Evolutionary conservation across 306 rosid species (phyloP), one percentile per base, ranked within the genome.

Genomic region (Quercus cerris): DNA sequence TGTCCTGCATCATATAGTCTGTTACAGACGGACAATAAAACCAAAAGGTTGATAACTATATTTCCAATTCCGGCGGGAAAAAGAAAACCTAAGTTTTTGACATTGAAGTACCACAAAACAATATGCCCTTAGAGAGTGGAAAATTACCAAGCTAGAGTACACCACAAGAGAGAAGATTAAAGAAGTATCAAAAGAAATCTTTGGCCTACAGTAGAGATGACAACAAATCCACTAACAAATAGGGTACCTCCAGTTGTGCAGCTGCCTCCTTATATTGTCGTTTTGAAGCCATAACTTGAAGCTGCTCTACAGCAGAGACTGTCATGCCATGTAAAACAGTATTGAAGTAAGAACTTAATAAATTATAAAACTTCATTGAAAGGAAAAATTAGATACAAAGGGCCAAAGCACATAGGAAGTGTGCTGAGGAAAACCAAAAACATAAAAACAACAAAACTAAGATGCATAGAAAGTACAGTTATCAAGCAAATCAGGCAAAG

Each of bases 291-390:
- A 95, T 90, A 51, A 91, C 90, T 88, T 95, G 99, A 80, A 95
- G 99, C 88, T 95, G 99, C 87, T 95, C 99, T 82, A 95, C 99
- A 79, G 99, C 99, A 81, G 99, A 95, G 86, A 95, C 99, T 95
- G 94, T 81, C 89, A 83, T 81, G 64, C 55, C 27, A 85, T 68
- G 28, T 83, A 82, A 83, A 84, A 20, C 13, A 54, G 56, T 31
- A 41, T 77, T 64, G 33, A 20, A 30, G 52, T 72, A 52, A 52
- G 76, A 61, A 33, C 58, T 33, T 28, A 18, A 38, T 38, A 38
- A 38, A 38, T 38, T 38, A 38, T 38, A 6, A 38, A 38, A 6
- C 10, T 38, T 38, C 44, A 7, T 38, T 7, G 44, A 38, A 38
- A 38, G 44, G 44, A 38, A 38, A 38, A 38, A 38, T 38, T 38